Percentiles rank a stretch among this genome's conserved stretches.
Evolutionary conservation across 768 basidiomycete genomes (phyloP).

Genomic region (Lactifluus pinguis): DNA sequence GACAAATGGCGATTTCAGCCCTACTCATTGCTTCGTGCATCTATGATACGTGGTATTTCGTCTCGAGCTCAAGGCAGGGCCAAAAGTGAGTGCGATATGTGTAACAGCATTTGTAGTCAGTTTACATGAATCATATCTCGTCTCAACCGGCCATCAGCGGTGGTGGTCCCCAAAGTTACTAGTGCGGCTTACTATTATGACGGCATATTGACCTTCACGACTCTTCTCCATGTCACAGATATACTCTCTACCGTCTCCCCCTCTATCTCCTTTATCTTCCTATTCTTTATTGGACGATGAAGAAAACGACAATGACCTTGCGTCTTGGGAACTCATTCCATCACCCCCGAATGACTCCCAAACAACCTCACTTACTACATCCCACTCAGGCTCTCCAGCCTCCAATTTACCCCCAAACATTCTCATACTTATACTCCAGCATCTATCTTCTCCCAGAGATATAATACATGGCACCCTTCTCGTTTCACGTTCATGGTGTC

Average conservation of each 20-base stretch:
- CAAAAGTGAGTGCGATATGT: too few relatives aligned
- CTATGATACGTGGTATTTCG: too few relatives aligned
- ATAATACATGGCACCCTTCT: constrained; percentile 58
- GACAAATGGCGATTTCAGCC: too few relatives aligned
- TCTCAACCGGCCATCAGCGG: too few relatives aligned
- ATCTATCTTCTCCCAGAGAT: constrained; percentile 66
- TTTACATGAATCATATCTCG: too few relatives aligned
- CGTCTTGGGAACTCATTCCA: constrained; percentile 29
- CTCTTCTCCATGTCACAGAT: constrained; percentile 21
- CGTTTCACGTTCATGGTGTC: constrained; percentile 89
- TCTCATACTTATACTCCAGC: constrained; percentile 83
- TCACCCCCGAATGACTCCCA: constrained; percentile 43
- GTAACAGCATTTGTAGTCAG: too few relatives aligned
- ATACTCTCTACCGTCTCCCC: constrained; percentile 37
- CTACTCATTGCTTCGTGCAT: too few relatives aligned
- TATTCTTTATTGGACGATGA: constrained; percentile 75
- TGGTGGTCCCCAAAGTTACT: background rate
- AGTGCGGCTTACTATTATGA: background rate
- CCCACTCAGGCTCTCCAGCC: constrained; percentile 42
- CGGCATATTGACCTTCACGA: background rate
- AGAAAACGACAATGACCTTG: constrained; percentile 45
- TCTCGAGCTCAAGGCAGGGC: too few relatives aligned
- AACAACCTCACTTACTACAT: constrained; percentile 15
- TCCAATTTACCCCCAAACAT: constrained; percentile 79
- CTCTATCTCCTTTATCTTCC: constrained; percentile 61